These are phyloP conservation scores for Aegilops bicornis DNA, from an alignment of 176 grass and related monocot species.

Conservation along the genomic window DNA sequence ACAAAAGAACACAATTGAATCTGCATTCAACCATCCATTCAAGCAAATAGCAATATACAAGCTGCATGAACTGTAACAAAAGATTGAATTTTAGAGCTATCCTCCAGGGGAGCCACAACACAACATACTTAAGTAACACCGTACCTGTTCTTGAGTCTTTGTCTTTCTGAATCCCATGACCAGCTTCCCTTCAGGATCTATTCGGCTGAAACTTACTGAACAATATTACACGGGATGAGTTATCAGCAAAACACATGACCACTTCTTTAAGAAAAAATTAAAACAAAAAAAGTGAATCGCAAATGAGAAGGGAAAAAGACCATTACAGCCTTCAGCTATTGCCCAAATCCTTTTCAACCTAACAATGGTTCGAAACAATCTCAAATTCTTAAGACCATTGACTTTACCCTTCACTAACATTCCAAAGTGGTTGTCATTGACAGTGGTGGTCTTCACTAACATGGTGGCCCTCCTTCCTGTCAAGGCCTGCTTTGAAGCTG, in stretches of 20 bases:
- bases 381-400: not conserved
- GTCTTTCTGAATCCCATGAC: slow-evolving; percentile 98
- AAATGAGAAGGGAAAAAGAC: not conserved
- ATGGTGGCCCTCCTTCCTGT: not conserved
- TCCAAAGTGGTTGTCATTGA: not conserved
- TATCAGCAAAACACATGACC: not conserved
- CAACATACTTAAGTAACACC: not conserved
- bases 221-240: slow-evolving; percentile 10
- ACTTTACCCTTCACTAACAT: not conserved
- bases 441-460: not conserved
- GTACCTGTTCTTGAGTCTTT: slow-evolving; percentile 76
- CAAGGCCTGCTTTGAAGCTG: not conserved
- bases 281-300: not conserved
- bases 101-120: not conserved
- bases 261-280: not conserved
- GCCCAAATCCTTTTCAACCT: not conserved
- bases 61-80: slow-evolving; percentile 13
- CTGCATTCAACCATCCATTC: not conserved
- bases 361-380: not conserved
- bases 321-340: not conserved
- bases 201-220: slow-evolving; percentile 90
- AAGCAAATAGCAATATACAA: not conserved
- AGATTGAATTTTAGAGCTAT: not conserved
- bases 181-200: slow-evolving; percentile 95
- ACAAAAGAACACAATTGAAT: not conserved